Evolutionary conservation across 169 alveolate genomes (phyloP), one percentile per base, ranked within the genome.

Genomic region (Neospora caninum): DNA sequence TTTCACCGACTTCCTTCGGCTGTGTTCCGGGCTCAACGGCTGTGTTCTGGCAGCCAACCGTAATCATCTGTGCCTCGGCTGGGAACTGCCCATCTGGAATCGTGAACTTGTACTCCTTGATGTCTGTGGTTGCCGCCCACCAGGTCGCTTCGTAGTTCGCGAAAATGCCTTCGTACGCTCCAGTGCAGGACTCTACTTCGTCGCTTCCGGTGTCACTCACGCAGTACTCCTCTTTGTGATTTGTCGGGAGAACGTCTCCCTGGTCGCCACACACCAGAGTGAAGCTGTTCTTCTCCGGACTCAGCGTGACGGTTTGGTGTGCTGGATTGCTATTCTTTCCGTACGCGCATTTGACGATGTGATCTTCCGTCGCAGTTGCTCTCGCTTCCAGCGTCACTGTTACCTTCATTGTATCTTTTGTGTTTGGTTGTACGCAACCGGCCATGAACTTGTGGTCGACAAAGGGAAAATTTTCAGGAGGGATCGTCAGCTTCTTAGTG

Each of bases 181-280:
- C 27, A 20, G 73, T 27, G 73, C 73, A 20, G 27, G n/a, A 64
- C 27, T 27, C 27, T 18, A 20, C 73, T 64, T 20, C 27, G 27
- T 27, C 27, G n/a, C n/a, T 64, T 27, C 73, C 73, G 27, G 73
- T n/a, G n/a, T n/a, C n/a, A n/a, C n/a, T n/a, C n/a, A n/a, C 18
- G 73, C 73, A 64, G 73, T 64, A 64, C 73, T 64, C 73, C 73
- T 64, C n/a, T 64, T 64, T 64, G n/a, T n/a, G n/a, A 18, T 64
- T 27, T 27, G 73, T 64, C 73, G 73, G 73, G 73, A 64, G 18
- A 27, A 18, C n/a, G 27, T 18, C 73, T 27, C 73, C 73, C 73
- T 64, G n/a, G 27, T 18, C 18, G n/a, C 73, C 73, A 64, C 73
- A 64, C 27, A 20, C 27, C 18, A 64, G 73, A 27, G 73, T 64